phyloP scores from a whole-genome alignment of 2,329 filamentous ascomycete species.

The Curvularia sp. region DNA sequence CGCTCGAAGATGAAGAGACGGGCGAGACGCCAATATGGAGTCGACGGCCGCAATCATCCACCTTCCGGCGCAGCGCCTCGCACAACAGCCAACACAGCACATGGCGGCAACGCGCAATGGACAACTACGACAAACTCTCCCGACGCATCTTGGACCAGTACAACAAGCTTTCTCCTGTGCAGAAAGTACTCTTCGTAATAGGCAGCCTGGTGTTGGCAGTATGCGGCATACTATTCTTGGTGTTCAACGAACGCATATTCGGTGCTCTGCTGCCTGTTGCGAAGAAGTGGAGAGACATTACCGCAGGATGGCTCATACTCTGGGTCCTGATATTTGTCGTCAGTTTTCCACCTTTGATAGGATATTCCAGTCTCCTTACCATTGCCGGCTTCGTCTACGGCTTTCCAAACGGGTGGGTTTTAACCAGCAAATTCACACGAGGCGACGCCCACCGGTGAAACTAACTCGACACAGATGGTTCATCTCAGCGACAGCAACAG shows the following conservation, averaged over 20 bases:
- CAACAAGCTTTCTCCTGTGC: conserved; percentile 64
- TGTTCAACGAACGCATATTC: conserved; percentile 84
- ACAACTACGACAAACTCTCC: conserved; percentile 55
- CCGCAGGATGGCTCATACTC: conserved; percentile 75
- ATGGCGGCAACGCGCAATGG: conserved; percentile 53
- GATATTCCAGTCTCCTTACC: conserved; percentile 80
- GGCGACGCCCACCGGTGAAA: background rate
- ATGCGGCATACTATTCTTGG: conserved; percentile 71
- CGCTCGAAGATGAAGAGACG: conserved; percentile 59
- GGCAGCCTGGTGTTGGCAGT: conserved; percentile 61
- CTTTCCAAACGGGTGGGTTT: conserved; percentile 70
- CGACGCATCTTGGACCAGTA: conserved; percentile 60
- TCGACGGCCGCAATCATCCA: conserved; percentile 48
- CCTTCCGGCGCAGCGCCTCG: conserved; percentile 51
- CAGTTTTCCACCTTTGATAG: conserved; percentile 86
- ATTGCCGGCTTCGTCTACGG: conserved; percentile 75
- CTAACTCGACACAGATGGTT: conserved; percentile 70
- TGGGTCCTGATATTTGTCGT: conserved; percentile 78
- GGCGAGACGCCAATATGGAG: conserved; percentile 61
- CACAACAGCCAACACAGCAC: conserved; percentile 37
- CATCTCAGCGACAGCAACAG: conserved; percentile 78
- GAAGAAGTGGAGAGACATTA: conserved; percentile 75
- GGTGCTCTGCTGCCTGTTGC: conserved; percentile 75
- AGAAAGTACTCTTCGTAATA: conserved; percentile 66
- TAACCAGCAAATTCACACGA: conserved; percentile 22